Percentiles rank a stretch among this genome's conserved stretches.
Evolutionary conservation across 768 basidiomycete genomes (phyloP).

Genomic region (Amanita polypyramis): DNA sequence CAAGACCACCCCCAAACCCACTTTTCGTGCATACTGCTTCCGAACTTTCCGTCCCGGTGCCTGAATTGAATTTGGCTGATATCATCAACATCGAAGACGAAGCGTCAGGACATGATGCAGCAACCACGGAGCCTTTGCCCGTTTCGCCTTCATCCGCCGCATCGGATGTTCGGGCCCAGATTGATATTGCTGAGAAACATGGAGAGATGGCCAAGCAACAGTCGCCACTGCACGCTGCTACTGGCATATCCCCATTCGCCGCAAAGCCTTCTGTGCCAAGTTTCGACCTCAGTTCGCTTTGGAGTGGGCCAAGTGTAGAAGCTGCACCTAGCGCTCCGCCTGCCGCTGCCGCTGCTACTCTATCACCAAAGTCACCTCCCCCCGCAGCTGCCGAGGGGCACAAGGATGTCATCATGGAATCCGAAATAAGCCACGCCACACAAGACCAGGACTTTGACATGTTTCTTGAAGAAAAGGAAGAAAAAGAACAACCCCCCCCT

Average conservation of each 20-base stretch:
- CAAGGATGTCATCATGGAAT: constrained; percentile 36
- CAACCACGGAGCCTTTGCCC: constrained; percentile 13
- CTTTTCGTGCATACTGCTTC: constrained; percentile 24
- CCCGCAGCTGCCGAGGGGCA: constrained; percentile 20
- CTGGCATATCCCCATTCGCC: constrained; percentile 40
- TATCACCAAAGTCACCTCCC: constrained; percentile 14
- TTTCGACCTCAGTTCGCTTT: constrained; percentile 66
- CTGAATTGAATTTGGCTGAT: constrained; percentile 64
- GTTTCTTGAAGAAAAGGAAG: constrained; percentile 52
- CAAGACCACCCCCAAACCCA: constrained; percentile 12
- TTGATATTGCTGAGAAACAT: constrained; percentile 9
- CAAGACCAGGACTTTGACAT: constrained; percentile 83
- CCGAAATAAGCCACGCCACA: constrained; percentile 29
- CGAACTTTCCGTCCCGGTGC: constrained; percentile 34
- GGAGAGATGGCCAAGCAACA: constrained; percentile 7
- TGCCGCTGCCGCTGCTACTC: constrained; percentile 10
- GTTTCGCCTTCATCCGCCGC: constrained; percentile 11
- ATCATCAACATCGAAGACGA: constrained; percentile 74
- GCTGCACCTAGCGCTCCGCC: constrained; percentile 11
- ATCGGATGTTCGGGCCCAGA: constrained; percentile 5
- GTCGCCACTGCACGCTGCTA: constrained; percentile 17
- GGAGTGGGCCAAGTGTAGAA: constrained; percentile 42
- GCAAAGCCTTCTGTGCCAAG: constrained; percentile 16
- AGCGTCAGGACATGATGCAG: constrained; percentile 23
- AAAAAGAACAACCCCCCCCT: constrained; percentile 16